phyloP scores from a whole-genome alignment of 768 basidiomycete genomes.

The Kwoniella bestiolae region DNA sequence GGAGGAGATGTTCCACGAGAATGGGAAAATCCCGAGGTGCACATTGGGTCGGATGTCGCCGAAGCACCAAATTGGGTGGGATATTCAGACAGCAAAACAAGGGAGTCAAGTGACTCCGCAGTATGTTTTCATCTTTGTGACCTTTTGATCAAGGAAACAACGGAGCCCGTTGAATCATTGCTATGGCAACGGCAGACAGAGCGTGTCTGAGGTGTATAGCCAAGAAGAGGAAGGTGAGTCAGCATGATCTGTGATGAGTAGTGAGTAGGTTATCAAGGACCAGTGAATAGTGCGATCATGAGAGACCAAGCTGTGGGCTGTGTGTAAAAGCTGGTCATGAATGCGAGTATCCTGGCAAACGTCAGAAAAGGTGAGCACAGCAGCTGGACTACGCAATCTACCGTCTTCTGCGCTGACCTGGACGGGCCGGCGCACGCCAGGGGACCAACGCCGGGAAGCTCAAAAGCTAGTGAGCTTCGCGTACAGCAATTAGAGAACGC shows the following conservation, averaged over 20 bases:
- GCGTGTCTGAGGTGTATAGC: not conserved
- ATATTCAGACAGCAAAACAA: too few relatives aligned
- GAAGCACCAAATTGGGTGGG: too few relatives aligned
- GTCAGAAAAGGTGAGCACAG: not conserved
- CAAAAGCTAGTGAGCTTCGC: not conserved
- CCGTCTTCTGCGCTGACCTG: too few relatives aligned
- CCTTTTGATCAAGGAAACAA: not conserved
- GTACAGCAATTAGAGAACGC: conserved; percentile 8
- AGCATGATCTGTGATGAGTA: not conserved
- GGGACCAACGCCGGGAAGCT: too few relatives aligned
- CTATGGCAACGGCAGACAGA: not conserved
- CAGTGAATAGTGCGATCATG: conserved; percentile 1
- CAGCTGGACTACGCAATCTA: not conserved
- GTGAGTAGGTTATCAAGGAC: not conserved
- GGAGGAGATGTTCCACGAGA: not conserved
- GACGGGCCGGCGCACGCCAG: too few relatives aligned
- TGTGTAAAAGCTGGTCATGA: conserved; percentile 3
- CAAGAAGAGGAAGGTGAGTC: not conserved
- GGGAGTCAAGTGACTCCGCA: not conserved
- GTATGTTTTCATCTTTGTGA: not conserved
- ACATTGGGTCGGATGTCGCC: too few relatives aligned
- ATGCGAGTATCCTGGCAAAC: not conserved
- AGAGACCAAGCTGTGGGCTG: not conserved
- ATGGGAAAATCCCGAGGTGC: not conserved
- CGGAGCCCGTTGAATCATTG: too few relatives aligned